phyloP scores from a whole-genome alignment of 345 rosid species.

The Eucalyptus grandis region DNA sequence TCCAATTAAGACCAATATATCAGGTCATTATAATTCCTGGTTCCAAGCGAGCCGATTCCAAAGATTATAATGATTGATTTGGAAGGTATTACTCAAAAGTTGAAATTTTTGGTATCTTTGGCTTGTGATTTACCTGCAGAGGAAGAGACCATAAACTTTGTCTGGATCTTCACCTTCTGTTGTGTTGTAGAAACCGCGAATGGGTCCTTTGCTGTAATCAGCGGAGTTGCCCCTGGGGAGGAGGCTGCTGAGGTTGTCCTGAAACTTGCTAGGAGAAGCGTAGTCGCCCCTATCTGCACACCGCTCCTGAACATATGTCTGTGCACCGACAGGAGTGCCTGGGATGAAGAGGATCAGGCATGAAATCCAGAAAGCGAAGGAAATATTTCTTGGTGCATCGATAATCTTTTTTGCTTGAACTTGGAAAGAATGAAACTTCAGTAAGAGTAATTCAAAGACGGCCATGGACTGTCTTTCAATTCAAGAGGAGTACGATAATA shows the following conservation, averaged over 20 bases:
- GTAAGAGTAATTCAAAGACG: not conserved
- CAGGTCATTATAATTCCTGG: not conserved
- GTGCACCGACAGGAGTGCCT: not conserved
- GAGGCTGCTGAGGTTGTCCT: not conserved
- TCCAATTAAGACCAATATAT: not conserved
- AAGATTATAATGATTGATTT: not conserved
- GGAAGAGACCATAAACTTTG: conserved; percentile 1
- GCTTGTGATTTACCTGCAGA: not conserved
- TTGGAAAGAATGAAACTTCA: not conserved
- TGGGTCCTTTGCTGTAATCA: not conserved
- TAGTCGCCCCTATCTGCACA: not conserved
- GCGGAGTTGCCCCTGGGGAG: not conserved
- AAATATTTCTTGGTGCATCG: not conserved
- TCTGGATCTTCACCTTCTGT: not conserved
- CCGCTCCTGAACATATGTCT: not conserved
- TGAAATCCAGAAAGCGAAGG: not conserved
- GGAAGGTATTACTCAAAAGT: not conserved
- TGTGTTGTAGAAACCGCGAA: not conserved
- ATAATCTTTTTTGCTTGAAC: not conserved
- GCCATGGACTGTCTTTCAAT: not conserved
- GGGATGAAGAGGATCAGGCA: not conserved
- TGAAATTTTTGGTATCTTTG: not conserved
- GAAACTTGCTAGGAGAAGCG: not conserved
- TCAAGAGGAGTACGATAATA: not conserved
- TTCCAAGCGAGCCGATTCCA: not conserved